Base-by-base conservation (phyloP, 495 filamentous ascomycete genomes). In the Penicillium silybi region DNA sequence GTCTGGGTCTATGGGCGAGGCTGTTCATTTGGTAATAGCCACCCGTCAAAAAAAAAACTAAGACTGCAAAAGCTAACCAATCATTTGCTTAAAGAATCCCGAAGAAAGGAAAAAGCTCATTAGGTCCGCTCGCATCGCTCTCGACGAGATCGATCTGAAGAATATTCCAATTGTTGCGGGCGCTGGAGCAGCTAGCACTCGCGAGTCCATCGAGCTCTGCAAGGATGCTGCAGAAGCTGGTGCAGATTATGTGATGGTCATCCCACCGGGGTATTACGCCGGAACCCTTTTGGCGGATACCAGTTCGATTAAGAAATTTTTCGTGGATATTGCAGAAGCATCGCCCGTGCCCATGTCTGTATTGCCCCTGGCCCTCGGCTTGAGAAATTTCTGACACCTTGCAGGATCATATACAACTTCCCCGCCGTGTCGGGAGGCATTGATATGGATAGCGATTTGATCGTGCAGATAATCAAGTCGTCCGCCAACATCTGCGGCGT, bases 141-240 rank as follows among this genome's bases (percentile, higher is more conserved):
- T 48, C 6, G 35, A 48, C 39, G 34, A 39, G 20, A 26, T 48
- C 6, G 18, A 26, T 39, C 35, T 48, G 13, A 18, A 40, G 2
- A 20, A 26, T 15, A 19, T 48, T 26, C 46, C 46, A 9, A 48
- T 48, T 19, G 37, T 48, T 8, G 46, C 46, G 7, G 46, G 46
- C 3, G 23, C 46, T n/a, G 46, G 46, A 39, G 46, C 17, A n/a
- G 17, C 46, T 16, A 48, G 46, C 10, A 48, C 46, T 19, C 32
- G 46, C 4, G 46, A 48, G n/a, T 48, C 46, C 9, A 48, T 48
- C 16, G 3, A 41, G 10, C 46, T 48, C 26, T 48, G 46, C 35
- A 48, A 39, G n/a, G 46, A 48, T 40, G 46, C 46, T 40, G 32
- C 46, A 16, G 35, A 48, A n/a, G 46, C 46, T 20, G 46, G 46